A percentile compares a stretch with the other conserved stretches of the same genome.
These are phyloP conservation scores for Naumovozyma baii DNA, from an alignment of 805 yeast species.

Conservation along the genomic window DNA sequence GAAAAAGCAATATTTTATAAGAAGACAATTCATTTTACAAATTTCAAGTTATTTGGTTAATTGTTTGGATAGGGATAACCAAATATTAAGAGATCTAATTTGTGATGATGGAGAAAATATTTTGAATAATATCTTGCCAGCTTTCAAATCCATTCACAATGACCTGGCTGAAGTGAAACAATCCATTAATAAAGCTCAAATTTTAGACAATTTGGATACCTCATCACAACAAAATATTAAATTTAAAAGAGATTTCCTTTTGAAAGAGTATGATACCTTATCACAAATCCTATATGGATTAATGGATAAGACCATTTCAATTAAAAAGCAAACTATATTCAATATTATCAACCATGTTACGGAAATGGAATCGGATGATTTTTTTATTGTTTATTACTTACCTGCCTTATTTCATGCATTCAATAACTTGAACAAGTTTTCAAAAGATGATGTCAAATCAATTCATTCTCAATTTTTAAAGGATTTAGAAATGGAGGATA, in stretches of 20 bases:
- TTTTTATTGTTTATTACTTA: conserved; percentile 51
- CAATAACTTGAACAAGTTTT: conserved; percentile 29
- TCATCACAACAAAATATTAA: conserved; percentile 40
- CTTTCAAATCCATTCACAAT: conserved; percentile 51
- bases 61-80: conserved; percentile 12
- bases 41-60: conserved; percentile 39
- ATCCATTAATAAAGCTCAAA: conserved; percentile 39
- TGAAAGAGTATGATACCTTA: conserved; percentile 59
- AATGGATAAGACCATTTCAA: conserved; percentile 31
- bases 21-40: conserved; percentile 68
- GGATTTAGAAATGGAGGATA: conserved; percentile 32
- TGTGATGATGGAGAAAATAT: conserved; percentile 21
- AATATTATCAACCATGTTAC: conserved; percentile 38
- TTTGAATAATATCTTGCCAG: conserved; percentile 38
- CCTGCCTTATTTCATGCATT: conserved; percentile 48
- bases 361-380: conserved; percentile 48
- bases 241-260: conserved; percentile 53
- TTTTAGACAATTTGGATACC: conserved; percentile 42
- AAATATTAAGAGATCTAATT: conserved; percentile 10
- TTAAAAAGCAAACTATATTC: conserved; percentile 29
- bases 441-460: conserved; percentile 32
- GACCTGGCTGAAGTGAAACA: conserved; percentile 48
- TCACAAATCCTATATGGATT: conserved; percentile 55
- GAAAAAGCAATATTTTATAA: conserved; percentile 52
- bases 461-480: conserved; percentile 32